Evolutionary conservation across 352 stramenopile genomes (phyloP), one percentile per base, ranked within the genome.

Genomic region (Phytopythium aichiense): DNA sequence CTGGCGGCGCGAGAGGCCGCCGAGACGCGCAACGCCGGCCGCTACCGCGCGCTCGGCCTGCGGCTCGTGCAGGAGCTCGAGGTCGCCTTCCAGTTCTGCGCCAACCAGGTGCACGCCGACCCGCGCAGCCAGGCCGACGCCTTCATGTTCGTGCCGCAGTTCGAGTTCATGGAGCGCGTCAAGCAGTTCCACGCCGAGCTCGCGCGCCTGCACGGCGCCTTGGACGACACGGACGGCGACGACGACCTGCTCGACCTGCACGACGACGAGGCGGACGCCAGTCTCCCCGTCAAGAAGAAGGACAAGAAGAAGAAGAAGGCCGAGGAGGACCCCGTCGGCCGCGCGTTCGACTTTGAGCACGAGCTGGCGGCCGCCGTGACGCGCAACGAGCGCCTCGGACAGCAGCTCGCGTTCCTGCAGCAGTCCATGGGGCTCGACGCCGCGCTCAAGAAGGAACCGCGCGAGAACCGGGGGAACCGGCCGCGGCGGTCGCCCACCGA

Each of bases 21-120:
- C 7, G 83, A 92, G 63, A 89, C 81, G n/a, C 66, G 73, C 49
- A 85, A 89, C 51, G 81, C 76, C 5, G 68, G 33, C 0, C 68
- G 81, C 30, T 85, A 91, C 60, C 76, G 81, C 8, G 72, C 74
- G 11, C 37, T 92, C 33, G 85, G 71, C 56, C 64, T 88, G 56
- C 81, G 83, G n/a, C 48, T 91, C 35, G 63, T 92, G 20, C 81
- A 90, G 60, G 83, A 92, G 65, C 69, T 92, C 0, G 83, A 92
- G 61, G 72, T 87, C 33, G 76, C 83, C 31, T 83, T 90, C 61
- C 80, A 90, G 63, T 77, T 92, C 30, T 88, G 75, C 49, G 76
- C 76, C n/a, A 74, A 67, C 28, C 79, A 87, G 55, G 72, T 82
- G 51, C 74, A 87, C 57, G 33, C 71, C 11, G 50, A 62, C 23